Evolutionary conservation across 345 rosid species (phyloP), one percentile per base, ranked within the genome.

Genomic region (Chamaenerion angustifolium): DNA sequence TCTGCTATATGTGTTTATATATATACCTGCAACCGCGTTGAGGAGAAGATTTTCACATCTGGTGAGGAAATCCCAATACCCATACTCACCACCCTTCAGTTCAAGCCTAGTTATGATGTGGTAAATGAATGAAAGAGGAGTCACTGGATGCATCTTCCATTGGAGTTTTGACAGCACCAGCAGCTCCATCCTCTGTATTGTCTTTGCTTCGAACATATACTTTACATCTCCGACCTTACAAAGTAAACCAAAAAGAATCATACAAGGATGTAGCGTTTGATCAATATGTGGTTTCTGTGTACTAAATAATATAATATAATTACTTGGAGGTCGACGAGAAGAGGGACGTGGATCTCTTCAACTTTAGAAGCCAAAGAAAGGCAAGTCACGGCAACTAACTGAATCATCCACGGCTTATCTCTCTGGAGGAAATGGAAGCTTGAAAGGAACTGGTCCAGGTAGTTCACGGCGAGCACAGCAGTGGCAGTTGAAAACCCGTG

Each of bases 361-460:
- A 89, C 82, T 63, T 89, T 89, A 10, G 90, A 90, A 69, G 97
- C 94, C 60, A 89, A 40, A 56, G 97, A 89, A 67, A 85, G 58
- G 63, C 86, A 89, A 68, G 95, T 78, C 14, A 89, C 97, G 42
- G 88, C 90, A 43, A 72, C 76, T 55, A 89, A 86, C 49, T 89
- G 95, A 54, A 75, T 71, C 94, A 85, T 83, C 97, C 97, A 89
- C 12, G 95, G 95, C 74, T 77, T 89, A 51, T 82, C 88, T 10
- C 61, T 64, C 43, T 67, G 80, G 67, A 85, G 62, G 49, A 18
- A 45, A 12, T 9, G n/a, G 40, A 59, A 31, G 65, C 82, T 76
- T 21, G 75, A 71, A 52, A 71, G 46, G 68, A 85, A 89, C 68
- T 88, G 79, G 70, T 89, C 97, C 40, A 89, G 83, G 73, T 83